phyloP scores from a whole-genome alignment of 2,329 filamentous ascomycete species.

The Talaromyces sp. region DNA sequence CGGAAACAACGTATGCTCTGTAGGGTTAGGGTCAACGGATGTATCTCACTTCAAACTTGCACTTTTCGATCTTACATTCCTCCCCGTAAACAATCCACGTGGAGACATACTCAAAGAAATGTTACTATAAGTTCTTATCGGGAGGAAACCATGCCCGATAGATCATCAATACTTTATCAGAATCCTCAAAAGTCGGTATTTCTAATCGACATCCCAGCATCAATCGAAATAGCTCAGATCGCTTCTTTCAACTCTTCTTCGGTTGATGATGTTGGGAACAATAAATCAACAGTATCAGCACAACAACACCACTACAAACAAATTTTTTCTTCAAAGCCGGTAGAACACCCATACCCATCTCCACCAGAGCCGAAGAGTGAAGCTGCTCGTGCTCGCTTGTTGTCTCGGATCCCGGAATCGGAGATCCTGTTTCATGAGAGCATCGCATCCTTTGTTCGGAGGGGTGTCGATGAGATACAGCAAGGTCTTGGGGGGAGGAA shows the following conservation, averaged over 20 bases:
- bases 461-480: conserved; percentile 35
- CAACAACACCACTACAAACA: background rate
- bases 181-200: conserved; percentile 42
- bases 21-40: background rate
- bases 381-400: conserved; percentile 38
- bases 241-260: conserved; percentile 13
- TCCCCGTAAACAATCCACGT: background rate
- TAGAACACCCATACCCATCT: conserved; percentile 44
- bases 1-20: no score
- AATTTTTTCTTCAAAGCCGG: conserved; percentile 45
- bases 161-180: conserved; percentile 47
- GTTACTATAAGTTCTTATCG: no score
- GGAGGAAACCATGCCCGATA: background rate
- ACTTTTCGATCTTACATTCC: background rate
- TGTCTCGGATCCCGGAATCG: conserved; percentile 29
- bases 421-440: conserved; percentile 26
- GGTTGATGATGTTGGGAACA: background rate
- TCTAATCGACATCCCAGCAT: conserved; percentile 55
- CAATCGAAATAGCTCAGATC: conserved; percentile 52
- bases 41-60: background rate
- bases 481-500: conserved; percentile 12
- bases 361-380: conserved; percentile 49
- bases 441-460: conserved; percentile 28
- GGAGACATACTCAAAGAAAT: background rate
- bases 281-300: background rate